These are phyloP conservation scores for Aspergillus bridgeri DNA, from an alignment of 495 filamentous ascomycete species.

Conservation along the genomic window DNA sequence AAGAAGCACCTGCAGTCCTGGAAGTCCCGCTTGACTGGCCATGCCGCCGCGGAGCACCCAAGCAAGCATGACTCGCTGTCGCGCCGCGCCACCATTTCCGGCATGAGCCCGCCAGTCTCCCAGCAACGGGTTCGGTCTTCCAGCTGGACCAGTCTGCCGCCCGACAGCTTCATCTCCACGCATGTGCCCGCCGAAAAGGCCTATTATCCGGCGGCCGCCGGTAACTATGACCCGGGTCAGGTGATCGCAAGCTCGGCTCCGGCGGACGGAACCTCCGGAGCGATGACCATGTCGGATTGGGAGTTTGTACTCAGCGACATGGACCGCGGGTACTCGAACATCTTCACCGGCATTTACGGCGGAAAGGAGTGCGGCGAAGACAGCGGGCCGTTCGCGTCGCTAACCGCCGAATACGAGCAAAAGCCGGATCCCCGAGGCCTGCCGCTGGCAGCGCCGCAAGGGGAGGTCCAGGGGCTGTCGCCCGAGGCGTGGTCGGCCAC, in stretches of 20 bases:
- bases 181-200: conserved; percentile 12
- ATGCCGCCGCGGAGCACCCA: conserved; percentile 18
- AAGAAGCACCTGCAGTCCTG: conserved; percentile 42
- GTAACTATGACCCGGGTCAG: conserved; percentile 28
- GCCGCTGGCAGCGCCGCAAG: conserved; percentile 18
- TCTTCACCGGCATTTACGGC: conserved; percentile 82
- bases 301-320: conserved; percentile 72
- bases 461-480: conserved; percentile 33
- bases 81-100: conserved; percentile 41
- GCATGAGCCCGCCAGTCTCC: conserved; percentile 23
- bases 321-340: conserved; percentile 72
- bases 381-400: conserved; percentile 42
- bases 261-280: conserved; percentile 24
- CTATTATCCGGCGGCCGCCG: conserved; percentile 13
- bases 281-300: conserved; percentile 68
- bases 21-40: conserved; percentile 35
- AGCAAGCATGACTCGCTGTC: conserved; percentile 27
- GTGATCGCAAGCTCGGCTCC: conserved; percentile 32
- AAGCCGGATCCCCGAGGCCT: conserved; percentile 23
- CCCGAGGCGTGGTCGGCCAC: conserved; percentile 44
- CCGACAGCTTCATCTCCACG: conserved; percentile 25
- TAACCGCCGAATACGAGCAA: conserved; percentile 36
- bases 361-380: conserved; percentile 55
- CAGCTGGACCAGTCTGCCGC: conserved; percentile 42
- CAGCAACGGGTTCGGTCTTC: conserved; percentile 32